Base-by-base conservation (phyloP, 1,139 yeast species). In the Candida pseudoviswanathii region DNA sequence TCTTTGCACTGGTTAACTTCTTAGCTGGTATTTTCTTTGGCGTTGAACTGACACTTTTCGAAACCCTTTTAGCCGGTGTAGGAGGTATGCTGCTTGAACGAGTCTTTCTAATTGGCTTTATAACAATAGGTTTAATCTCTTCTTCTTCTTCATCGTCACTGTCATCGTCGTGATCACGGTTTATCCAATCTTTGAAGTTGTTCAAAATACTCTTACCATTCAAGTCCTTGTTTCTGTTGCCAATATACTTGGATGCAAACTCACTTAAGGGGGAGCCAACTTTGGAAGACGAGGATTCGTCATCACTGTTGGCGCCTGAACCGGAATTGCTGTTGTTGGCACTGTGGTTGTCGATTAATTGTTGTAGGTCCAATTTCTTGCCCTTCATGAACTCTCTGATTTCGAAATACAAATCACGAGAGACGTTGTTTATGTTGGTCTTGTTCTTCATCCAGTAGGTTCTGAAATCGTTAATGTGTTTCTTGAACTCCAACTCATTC, bases 401-500 rank as follows among this genome's bases (percentile, higher is more conserved):
- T 66, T 91, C 96, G 57, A 88, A 84, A 66, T 90, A 89, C 51
- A 90, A 72, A 66, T 90, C 97, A 61, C 84, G 82, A 11, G 96
- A 86, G 5, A 86, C 87, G 58, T 82, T 84, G 65, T 88, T 89
- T 58, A 89, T 70, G 61, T 84, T 84, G 49, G 76, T 78, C 58
- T 81, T 86, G 60, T 87, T 85, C 65, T 83, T 88, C 69, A 85
- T 83, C 81, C 96, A 89, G 64, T 89, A 86, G 8, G 84, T 82
- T 59, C 97, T 79, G 71, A 94, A 92, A 58, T 91, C 97, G 55
- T 75, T 82, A 53, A 94, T 86, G 63, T 92, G 97, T 59, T 92
- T 89, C 67, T 89, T 90, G 69, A 94, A 81, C 58, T 94, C 99
- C 58, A 94, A 78, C 71, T 94, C 99, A 68, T 94, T 94, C 71